A percentile compares a stretch with the other conserved stretches of the same genome.
phyloP scores from a whole-genome alignment of 768 basidiomycete species.

The Ramaria sp. region DNA sequence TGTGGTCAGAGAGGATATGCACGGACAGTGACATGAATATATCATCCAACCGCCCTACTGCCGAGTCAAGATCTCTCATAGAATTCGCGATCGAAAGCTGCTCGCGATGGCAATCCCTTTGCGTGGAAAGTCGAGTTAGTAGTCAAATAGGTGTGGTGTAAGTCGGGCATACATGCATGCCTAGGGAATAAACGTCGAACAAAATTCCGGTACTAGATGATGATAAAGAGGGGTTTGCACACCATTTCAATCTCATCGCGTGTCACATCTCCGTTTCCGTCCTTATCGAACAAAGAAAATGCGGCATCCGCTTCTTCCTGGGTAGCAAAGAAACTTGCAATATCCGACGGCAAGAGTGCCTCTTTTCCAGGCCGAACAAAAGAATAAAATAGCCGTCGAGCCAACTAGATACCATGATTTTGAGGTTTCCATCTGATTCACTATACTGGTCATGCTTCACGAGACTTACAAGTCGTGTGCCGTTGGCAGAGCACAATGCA shows the following conservation, averaged over 20 bases:
- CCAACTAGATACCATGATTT: conserved; percentile 37
- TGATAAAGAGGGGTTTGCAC: conserved; percentile 39
- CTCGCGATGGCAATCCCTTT: conserved; percentile 74
- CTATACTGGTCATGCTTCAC: background rate
- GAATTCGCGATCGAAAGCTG: conserved; percentile 74
- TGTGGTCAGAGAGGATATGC: background rate
- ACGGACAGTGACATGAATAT: conserved; percentile 67
- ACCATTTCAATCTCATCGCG: conserved; percentile 69
- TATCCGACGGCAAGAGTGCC: conserved; percentile 52
- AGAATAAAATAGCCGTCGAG: conserved; percentile 78
- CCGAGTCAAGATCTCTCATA: conserved; percentile 85
- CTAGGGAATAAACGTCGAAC: background rate
- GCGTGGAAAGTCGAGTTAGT: no score
- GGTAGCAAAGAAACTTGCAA: conserved; percentile 57
- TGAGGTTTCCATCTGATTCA: background rate
- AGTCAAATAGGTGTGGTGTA: background rate
- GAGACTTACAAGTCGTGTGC: conserved; percentile 48
- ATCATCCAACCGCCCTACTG: conserved; percentile 76
- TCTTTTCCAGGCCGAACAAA: conserved; percentile 55
- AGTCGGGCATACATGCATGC: conserved; percentile 7
- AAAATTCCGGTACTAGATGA: no score
- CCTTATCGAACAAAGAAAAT: conserved; percentile 59
- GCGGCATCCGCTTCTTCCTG: conserved; percentile 57
- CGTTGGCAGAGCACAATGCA: conserved; percentile 70
- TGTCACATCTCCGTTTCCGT: conserved; percentile 60